Base-by-base conservation (phyloP, 2,329 filamentous ascomycete genomes). In the Colletotrichum nymphaeae region DNA sequence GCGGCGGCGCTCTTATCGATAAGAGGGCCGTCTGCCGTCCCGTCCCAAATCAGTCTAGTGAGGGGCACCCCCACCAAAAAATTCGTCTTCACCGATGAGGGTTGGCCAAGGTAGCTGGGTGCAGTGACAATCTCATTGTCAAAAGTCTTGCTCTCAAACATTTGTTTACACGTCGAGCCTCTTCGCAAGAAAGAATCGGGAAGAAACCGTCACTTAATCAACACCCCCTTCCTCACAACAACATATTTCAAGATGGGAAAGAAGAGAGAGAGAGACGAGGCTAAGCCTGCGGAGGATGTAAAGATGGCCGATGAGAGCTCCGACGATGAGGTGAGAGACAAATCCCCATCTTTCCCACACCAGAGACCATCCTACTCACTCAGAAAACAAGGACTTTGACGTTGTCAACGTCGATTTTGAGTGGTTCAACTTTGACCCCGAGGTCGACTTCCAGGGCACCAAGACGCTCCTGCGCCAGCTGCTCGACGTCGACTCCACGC, bases 351-450 rank as follows among this genome's bases (percentile, higher is more conserved):
- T 55, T 32, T 24, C n/a, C 62, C 67, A 49, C 4, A 42, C 37
- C 14, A 22, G 59, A 30, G 32, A 32, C 35, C 52, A n/a, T 72
- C 77, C 52, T 63, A 72, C 74, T 69, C 49, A 6, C 30, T 46
- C 6, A n/a, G 42, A 1, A n/a, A 3, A 24, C 67, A 97, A 97
- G 94, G 94, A 98, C 79, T 93, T 95, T 79, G 94, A 98, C 81
- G 93, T 96, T 82, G 91, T 99, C 76, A 93, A 98, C 80, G 95
- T 98, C 71, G 96, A 98, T 76, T 99, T 99, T 79, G 97, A 99
- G 86, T 98, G 95, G 94, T 99, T 98, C 86, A 97, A 98, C 84
- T 97, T 96, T 75, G 93, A 97, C 78, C 88, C 94, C 2, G 91
- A 93, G 8, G 89, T 97, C 78, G 97, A 99, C 83, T 98, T 98